Percentiles rank a stretch among this genome's conserved stretches.
phyloP scores from a whole-genome alignment of 2,329 filamentous ascomycete species.

The Colletotrichum sidae region DNA sequence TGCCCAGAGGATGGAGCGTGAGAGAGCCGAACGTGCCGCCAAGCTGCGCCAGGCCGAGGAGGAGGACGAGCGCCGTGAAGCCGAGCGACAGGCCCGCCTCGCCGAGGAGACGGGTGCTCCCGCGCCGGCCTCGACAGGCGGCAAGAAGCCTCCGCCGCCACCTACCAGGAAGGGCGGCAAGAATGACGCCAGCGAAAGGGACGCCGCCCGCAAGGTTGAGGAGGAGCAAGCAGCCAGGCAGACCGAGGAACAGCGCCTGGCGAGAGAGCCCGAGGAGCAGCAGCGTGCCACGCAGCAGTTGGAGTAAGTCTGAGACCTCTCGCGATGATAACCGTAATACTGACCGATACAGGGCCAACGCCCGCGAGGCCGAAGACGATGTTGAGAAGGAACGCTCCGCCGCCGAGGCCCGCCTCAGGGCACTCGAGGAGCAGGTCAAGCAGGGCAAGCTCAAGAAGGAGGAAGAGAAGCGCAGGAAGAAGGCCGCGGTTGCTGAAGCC shows the following conservation, averaged over 20 bases:
- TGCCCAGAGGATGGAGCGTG: slow-evolving; percentile 87
- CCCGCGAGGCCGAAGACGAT: slow-evolving; percentile 81
- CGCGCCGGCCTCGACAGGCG: slow-evolving; percentile 61
- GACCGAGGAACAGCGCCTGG: slow-evolving; percentile 74
- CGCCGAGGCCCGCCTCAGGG: slow-evolving; percentile 84
- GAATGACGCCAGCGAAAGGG: slow-evolving; percentile 69
- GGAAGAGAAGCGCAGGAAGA: slow-evolving; percentile 93
- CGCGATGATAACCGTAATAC: slow-evolving; percentile 38
- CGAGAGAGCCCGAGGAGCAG: slow-evolving; percentile 81
- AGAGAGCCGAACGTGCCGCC: slow-evolving; percentile 87
- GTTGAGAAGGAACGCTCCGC: slow-evolving; percentile 83
- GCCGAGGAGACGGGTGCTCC: slow-evolving; percentile 80
- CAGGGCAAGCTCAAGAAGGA: slow-evolving; percentile 96
- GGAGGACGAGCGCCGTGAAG: slow-evolving; percentile 89
- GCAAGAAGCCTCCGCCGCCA: slow-evolving; percentile 81
- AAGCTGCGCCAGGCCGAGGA: slow-evolving; percentile 91
- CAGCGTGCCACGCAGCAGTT: slow-evolving; percentile 78
- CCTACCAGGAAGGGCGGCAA: slow-evolving; percentile 78
- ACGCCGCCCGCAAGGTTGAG: slow-evolving; percentile 67
- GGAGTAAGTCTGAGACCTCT: slow-evolving; percentile 74
- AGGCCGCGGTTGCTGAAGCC: slow-evolving; percentile 86
- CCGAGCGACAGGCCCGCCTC: slow-evolving; percentile 85
- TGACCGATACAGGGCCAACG: slow-evolving; percentile 72
- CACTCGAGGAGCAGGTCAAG: slow-evolving; percentile 92
- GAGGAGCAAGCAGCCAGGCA: slow-evolving; percentile 66